phyloP scores from a whole-genome alignment of 345 rosid species.

The Citropsis articulata region DNA sequence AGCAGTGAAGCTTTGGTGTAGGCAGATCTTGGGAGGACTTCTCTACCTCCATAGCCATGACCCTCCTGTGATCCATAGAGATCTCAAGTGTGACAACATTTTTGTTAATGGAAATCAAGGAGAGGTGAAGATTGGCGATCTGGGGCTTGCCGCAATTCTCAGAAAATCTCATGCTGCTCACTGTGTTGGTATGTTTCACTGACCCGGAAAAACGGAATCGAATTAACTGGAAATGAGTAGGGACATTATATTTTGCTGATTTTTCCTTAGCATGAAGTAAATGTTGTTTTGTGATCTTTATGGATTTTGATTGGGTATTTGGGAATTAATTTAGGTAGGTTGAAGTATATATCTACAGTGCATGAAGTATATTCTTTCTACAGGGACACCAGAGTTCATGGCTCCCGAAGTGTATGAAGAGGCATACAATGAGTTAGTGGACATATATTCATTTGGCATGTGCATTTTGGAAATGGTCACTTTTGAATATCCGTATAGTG shows the following conservation, averaged over 20 bases:
- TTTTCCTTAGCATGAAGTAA: not conserved
- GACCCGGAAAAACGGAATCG: not conserved
- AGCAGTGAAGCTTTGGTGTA: slow-evolving; percentile 92
- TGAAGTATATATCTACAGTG: slow-evolving; percentile 1
- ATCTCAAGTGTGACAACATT: slow-evolving; percentile 95
- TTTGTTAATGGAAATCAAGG: slow-evolving; percentile 96
- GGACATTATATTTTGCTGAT: not conserved
- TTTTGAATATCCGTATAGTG: slow-evolving; percentile 94
- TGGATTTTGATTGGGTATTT: slow-evolving; percentile 8
- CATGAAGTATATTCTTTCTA: slow-evolving; percentile 23
- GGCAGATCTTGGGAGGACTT: slow-evolving; percentile 86
- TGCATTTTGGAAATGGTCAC: slow-evolving; percentile 97
- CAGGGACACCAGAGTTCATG: slow-evolving; percentile 99
- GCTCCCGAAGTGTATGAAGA: slow-evolving; percentile 99
- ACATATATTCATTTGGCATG: slow-evolving; percentile 97
- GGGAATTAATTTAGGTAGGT: not conserved
- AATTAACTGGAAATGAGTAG: not conserved
- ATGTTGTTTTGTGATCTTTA: not conserved
- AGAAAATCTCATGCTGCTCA: slow-evolving; percentile 83
- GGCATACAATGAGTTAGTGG: slow-evolving; percentile 95
- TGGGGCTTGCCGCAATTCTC: slow-evolving; percentile 90
- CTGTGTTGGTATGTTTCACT: slow-evolving; percentile 71
- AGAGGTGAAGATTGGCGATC: slow-evolving; percentile 96
- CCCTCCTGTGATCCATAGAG: slow-evolving; percentile 96
- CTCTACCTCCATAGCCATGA: slow-evolving; percentile 78